These are phyloP conservation scores for Castanea sativa DNA, from an alignment of 306 rosid genomes.

Conservation along the genomic window DNA sequence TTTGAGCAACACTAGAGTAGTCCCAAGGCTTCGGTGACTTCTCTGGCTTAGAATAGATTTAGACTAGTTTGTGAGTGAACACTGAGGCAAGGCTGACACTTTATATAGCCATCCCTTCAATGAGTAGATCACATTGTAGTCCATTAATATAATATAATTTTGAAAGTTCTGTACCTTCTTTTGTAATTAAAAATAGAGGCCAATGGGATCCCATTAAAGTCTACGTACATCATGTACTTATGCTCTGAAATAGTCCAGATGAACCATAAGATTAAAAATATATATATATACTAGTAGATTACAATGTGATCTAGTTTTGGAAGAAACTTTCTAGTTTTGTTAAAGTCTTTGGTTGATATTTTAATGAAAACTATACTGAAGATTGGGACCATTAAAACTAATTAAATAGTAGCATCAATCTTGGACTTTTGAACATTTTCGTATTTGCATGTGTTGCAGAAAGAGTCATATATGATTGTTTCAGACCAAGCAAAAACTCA, in stretches of 20 bases:
- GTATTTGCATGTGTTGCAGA: background rate
- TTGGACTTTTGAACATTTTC: background rate
- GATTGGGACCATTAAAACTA: background rate
- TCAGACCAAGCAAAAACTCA: background rate
- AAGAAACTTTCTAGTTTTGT: background rate
- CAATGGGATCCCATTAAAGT: background rate
- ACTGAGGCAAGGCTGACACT: background rate
- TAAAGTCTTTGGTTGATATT: background rate
- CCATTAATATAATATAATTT: background rate
- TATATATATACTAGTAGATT: no score
- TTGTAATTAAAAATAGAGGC: background rate
- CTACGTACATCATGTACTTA: background rate
- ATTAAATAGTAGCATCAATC: no score
- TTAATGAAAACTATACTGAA: background rate
- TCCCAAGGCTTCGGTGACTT: background rate
- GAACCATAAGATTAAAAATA: no score
- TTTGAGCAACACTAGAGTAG: background rate
- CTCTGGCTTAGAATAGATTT: background rate
- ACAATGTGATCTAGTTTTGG: background rate
- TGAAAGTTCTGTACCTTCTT: background rate
- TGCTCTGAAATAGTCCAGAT: background rate
- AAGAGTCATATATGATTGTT: background rate
- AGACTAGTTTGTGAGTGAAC: slow-evolving; percentile 1
- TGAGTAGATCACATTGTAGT: background rate
- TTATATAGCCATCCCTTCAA: slow-evolving; percentile 21